These are phyloP conservation scores for Acacia pycnantha DNA, from an alignment of 331 rosid species.

Conservation along the genomic window DNA sequence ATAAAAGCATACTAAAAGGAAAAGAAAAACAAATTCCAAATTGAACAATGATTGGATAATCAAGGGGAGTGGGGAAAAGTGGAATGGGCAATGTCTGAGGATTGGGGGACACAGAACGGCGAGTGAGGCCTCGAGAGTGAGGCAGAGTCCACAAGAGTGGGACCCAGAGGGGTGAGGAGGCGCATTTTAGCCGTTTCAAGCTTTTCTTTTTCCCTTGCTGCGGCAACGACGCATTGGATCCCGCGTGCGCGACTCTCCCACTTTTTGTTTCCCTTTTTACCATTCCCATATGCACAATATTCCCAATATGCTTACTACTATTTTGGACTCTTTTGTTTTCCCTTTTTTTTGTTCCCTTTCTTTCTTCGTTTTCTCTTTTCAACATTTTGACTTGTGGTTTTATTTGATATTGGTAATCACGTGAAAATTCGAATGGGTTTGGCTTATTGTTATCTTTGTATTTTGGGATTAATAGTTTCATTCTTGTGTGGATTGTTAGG, in stretches of 20 bases:
- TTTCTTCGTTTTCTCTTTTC: not conserved
- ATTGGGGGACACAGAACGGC: slow-evolving; percentile 46
- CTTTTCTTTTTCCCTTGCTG: not conserved
- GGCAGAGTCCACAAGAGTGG: slow-evolving; percentile 29
- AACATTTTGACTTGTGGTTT: not conserved
- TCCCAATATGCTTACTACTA: not conserved
- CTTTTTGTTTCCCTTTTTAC: slow-evolving; percentile 14
- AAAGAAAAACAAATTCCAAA: no score
- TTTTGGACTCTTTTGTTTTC: not conserved
- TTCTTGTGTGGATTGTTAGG: not conserved
- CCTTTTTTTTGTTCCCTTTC: no score
- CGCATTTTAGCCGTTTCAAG: slow-evolving; percentile 27
- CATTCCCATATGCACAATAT: not conserved
- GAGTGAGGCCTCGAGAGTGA: slow-evolving; percentile 63
- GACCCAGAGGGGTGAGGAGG: not conserved
- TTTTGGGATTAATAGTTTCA: not conserved
- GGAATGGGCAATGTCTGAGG: slow-evolving; percentile 25
- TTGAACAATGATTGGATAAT: slow-evolving; percentile 37
- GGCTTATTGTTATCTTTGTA: not conserved
- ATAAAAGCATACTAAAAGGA: no score
- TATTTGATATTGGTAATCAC: not conserved
- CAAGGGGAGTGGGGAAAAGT: slow-evolving; percentile 1
- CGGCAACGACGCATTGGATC: slow-evolving; percentile 36
- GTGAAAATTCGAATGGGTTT: not conserved
- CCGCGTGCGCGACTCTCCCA: slow-evolving; percentile 12